A percentile compares a stretch with the other conserved stretches of the same genome.
Evolutionary conservation across 257 asterid species (phyloP).

Genomic region (Fraxinus anomala): DNA sequence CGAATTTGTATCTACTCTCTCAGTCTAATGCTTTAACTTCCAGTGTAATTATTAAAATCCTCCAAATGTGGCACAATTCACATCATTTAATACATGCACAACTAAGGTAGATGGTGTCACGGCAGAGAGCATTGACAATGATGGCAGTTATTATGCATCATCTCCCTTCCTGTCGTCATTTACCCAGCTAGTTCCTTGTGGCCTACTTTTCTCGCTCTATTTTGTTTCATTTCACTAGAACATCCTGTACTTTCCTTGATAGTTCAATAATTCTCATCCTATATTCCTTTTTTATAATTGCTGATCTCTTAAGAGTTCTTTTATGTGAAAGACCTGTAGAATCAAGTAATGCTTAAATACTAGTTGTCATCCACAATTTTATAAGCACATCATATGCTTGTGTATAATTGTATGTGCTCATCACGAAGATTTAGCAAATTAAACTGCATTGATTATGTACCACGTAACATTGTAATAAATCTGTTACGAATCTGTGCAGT

Average conservation of each 20-base stretch:
- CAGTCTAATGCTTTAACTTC: slow-evolving; percentile 1
- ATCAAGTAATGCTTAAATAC: neutral
- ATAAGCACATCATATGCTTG: neutral
- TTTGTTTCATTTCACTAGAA: slow-evolving; percentile 13
- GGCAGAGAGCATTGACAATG: neutral
- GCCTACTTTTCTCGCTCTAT: neutral
- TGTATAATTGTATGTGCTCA: slow-evolving; percentile 7
- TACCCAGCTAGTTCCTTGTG: slow-evolving; percentile 2
- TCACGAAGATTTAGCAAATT: neutral
- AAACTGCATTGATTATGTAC: neutral
- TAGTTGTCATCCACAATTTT: slow-evolving; percentile 9
- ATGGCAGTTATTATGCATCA: neutral
- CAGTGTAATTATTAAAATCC: slow-evolving; percentile 14
- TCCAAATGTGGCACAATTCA: neutral
- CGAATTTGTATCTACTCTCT: slow-evolving; percentile 3
- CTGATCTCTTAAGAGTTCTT: slow-evolving; percentile 10
- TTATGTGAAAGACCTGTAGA: slow-evolving; percentile 2
- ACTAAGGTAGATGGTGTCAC: neutral
- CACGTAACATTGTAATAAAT: slow-evolving; percentile 4
- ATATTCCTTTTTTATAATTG: neutral
- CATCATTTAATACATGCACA: slow-evolving; percentile 14
- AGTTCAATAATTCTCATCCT: neutral
- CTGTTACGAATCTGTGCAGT: slow-evolving; percentile 42
- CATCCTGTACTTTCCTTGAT: slow-evolving; percentile 10
- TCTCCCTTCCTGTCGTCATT: slow-evolving; percentile 12